Base-by-base conservation (phyloP, 306 rosid species). In the Senna tora region DNA sequence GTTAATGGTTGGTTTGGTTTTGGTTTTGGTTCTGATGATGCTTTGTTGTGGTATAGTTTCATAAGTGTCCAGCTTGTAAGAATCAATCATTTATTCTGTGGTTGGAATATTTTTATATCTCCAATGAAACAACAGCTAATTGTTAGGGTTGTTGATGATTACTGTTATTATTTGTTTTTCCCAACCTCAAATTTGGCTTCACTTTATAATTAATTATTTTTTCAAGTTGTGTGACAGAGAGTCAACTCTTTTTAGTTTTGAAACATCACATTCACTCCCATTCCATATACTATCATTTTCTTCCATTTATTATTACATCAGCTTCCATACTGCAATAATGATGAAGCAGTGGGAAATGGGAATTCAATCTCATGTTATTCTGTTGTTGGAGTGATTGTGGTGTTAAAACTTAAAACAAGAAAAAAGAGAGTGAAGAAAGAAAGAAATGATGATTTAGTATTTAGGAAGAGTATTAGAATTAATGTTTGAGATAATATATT, bases 1-100 rank as follows among this genome's bases (percentile, higher is more conserved):
- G 81, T 83, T 82, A 81, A 70, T 85, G 67, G 86, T 34, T 34
- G n/a, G 28, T 60, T 84, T 67, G 89, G 90, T 58, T 77, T 76
- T 67, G 67, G 69, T 66, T 60, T 84, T 67, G 89, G 90, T 58
- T 77, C 74, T 67, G 67, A 65, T 66, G 80, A 74, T 51, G 54
- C 77, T 62, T 64, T 76, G 56, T 69, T 69, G 43, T 25, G 63
- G 46, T 57, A 64, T 47, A 52, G 34, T 63, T 69, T 72, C 75
- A 38, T 62, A 36, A 55, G 20, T 36, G 72, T 69, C 77, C 82
- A 85, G 80, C 78, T 66, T 69, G 82, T 75, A 65, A 38, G 47
- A 76, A 65, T 76, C 74, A 76, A 76, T 80, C 79, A 85, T 58
- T 75, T 65, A 65, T 69, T 69, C 69, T 41, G 52, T 33, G 65